These are phyloP conservation scores for Phialophora expanda DNA, from an alignment of 2,329 filamentous ascomycete species.

Conservation along the genomic window DNA sequence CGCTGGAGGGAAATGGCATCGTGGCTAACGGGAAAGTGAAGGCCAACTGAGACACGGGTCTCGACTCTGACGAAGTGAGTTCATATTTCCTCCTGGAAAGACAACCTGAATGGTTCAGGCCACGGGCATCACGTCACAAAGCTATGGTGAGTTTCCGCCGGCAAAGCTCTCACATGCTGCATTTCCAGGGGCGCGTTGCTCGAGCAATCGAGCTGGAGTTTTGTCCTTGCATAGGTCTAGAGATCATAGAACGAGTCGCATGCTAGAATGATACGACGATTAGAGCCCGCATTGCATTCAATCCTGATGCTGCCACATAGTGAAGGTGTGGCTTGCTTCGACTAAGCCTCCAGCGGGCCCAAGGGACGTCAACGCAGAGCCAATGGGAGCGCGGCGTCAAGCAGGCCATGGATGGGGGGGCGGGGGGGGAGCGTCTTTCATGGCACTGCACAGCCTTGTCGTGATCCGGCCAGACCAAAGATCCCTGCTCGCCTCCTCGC, in stretches of 20 bases:
- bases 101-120: not conserved
- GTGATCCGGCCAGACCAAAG: not conserved
- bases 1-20: constrained; percentile 22
- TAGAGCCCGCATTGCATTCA: not conserved
- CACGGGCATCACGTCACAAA: not conserved
- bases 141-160: not conserved
- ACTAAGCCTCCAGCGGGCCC: not conserved
- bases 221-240: not conserved
- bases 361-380: not conserved
- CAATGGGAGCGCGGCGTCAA: not conserved
- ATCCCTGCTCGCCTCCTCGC: not conserved
- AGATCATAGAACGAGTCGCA: not conserved
- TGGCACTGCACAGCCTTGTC: not conserved
- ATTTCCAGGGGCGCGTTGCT: not conserved
- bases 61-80: not conserved
- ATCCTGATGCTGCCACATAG: not conserved
- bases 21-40: constrained; percentile 40
- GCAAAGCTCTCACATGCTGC: not conserved
- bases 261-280: constrained; percentile 3
- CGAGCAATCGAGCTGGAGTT: not conserved
- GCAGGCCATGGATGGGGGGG: too few species aligned
- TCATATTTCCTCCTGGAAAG: not conserved
- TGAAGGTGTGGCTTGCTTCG: not conserved
- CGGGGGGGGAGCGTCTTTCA: too few species aligned
- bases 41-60: constrained; percentile 28